Conservation (phyloP, 1,139 yeast genomes). For the Saccharomyces uvarum region DNA sequence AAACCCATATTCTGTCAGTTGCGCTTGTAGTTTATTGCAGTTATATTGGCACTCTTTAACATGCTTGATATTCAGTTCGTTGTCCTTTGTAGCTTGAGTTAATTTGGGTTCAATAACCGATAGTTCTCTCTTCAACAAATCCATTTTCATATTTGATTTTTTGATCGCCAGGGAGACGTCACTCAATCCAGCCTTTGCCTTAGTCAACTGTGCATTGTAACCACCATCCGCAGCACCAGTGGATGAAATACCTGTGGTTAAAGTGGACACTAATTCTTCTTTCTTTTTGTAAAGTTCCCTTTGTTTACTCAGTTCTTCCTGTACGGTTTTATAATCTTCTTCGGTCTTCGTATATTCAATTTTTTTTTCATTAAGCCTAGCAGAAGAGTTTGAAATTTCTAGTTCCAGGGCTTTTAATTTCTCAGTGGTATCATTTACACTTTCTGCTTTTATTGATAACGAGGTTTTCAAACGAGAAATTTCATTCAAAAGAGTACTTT, state of each 20-base stretch:
- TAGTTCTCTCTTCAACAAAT: slow-evolving; percentile 50
- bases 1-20: slow-evolving; percentile 52
- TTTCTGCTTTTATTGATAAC: slow-evolving; percentile 49
- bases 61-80: slow-evolving; percentile 37
- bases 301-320: slow-evolving; percentile 37
- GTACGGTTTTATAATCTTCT: slow-evolving; percentile 40
- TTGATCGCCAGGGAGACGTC: slow-evolving; percentile 51
- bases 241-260: slow-evolving; percentile 86
- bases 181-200: slow-evolving; percentile 52
- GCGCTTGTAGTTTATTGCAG: slow-evolving; percentile 37
- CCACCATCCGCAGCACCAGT: slow-evolving; percentile 77
- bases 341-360: slow-evolving; percentile 31
- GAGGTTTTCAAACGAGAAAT: slow-evolving; percentile 63
- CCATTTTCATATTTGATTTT: slow-evolving; percentile 52
- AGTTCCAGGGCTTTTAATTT: slow-evolving; percentile 17
- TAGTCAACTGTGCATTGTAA: slow-evolving; percentile 64
- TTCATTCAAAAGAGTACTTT: slow-evolving; percentile 54
- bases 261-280: slow-evolving; percentile 73
- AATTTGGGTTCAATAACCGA: slow-evolving; percentile 47
- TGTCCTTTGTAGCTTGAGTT: slow-evolving; percentile 48
- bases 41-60: slow-evolving; percentile 40
- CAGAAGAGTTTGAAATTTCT: slow-evolving; percentile 20
- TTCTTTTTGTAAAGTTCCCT: slow-evolving; percentile 51
- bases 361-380: slow-evolving; percentile 22
- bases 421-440: slow-evolving; percentile 42